These are phyloP conservation scores for Termitomyces bulborhizus DNA, from an alignment of 768 basidiomycete species.

Conservation along the genomic window DNA sequence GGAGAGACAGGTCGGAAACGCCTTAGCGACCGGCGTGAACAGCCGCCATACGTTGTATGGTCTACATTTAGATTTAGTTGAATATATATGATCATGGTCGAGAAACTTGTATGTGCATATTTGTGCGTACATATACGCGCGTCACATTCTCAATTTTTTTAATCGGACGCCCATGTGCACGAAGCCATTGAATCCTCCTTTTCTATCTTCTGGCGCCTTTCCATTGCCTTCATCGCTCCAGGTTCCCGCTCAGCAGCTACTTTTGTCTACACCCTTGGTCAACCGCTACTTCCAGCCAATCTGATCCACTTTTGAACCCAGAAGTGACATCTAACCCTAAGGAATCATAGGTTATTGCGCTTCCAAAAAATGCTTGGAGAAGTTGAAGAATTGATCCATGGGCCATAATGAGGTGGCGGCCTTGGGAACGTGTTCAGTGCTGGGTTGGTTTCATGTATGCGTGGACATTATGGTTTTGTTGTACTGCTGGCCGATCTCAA, in stretches of 20 bases:
- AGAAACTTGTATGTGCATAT: not conserved
- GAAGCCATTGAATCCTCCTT: constrained; percentile 6
- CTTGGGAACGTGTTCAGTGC: constrained; percentile 13
- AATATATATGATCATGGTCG: too few species aligned
- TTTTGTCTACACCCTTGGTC: constrained; percentile 22
- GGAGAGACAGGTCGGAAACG: too few species aligned
- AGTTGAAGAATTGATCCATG: constrained; percentile 17
- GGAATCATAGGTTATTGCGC: constrained; percentile 27
- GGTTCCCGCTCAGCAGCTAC: constrained; percentile 30
- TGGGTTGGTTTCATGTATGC: constrained; percentile 12
- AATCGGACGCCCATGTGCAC: constrained; percentile 11
- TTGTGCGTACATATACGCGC: constrained; percentile 22
- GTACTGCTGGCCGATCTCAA: constrained; percentile 4
- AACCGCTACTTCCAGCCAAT: constrained; percentile 44
- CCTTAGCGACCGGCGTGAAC: too few species aligned
- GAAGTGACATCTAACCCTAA: constrained; percentile 63
- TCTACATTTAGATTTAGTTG: not conserved
- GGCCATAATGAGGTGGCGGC: constrained; percentile 15
- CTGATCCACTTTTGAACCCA: constrained; percentile 35
- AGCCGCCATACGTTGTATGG: constrained; percentile 16
- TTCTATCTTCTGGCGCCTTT: constrained; percentile 19
- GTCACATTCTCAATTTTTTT: constrained; percentile 13
- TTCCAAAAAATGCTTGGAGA: constrained; percentile 25
- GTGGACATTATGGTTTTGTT: constrained; percentile 6
- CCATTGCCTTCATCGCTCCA: constrained; percentile 41